phyloP scores from a whole-genome alignment of 148 eudicot genomes.

The Nepenthes gracilis region DNA sequence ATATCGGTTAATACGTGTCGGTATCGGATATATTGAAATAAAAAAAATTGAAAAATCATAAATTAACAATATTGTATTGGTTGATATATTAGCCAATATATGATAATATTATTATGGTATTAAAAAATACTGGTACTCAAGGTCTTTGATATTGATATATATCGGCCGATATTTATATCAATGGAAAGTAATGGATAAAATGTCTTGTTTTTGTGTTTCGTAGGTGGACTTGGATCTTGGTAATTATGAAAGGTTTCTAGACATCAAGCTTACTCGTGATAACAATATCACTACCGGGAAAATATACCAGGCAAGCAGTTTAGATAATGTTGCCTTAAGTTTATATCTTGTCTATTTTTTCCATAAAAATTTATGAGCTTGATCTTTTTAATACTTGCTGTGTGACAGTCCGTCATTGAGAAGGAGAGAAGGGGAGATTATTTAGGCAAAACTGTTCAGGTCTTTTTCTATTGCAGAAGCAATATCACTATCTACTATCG shows the following conservation, averaged over 20 bases:
- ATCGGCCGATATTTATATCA: no score
- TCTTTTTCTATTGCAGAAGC: constrained; percentile 8
- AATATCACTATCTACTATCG: not conserved
- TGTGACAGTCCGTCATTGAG: constrained; percentile 63
- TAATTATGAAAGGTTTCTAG: constrained; percentile 89
- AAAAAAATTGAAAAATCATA: no score
- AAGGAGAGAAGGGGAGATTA: constrained; percentile 96
- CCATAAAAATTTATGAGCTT: not conserved
- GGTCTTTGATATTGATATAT: no score
- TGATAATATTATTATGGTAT: no score
- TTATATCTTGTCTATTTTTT: not conserved
- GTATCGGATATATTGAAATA: no score
- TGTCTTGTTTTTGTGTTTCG: constrained; percentile 4
- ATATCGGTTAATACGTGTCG: no score
- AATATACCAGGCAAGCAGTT: constrained; percentile 63
- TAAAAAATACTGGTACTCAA: no score
- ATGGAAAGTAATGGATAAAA: not conserved
- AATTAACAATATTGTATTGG: no score
- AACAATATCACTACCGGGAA: constrained; percentile 95
- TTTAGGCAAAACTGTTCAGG: constrained; percentile 95
- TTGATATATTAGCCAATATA: no score
- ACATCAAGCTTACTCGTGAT: constrained; percentile 72
- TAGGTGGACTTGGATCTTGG: constrained; percentile 99
- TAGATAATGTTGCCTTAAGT: not conserved
- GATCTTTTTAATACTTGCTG: constrained; percentile 4